These are phyloP conservation scores for Trematosphaeria pertusa DNA, from an alignment of 2,329 filamentous ascomycete species.

Conservation along the genomic window DNA sequence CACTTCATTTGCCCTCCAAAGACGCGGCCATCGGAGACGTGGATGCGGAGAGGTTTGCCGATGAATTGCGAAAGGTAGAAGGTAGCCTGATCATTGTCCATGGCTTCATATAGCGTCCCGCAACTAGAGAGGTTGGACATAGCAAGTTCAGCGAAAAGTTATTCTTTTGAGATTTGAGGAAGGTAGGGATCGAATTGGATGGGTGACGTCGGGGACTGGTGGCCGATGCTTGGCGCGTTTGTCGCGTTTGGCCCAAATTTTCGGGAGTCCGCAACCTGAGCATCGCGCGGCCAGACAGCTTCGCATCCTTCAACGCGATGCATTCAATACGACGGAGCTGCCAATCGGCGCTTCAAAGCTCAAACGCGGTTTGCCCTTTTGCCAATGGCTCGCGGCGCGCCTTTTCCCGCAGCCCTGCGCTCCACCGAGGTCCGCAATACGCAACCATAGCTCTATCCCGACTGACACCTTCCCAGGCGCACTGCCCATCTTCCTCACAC, in stretches of 20 bases:
- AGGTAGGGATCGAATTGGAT: slow-evolving; percentile 22
- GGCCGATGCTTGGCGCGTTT: slow-evolving; percentile 34
- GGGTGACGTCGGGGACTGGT: slow-evolving; percentile 14
- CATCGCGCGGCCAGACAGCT: background rate
- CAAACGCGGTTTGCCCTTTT: slow-evolving; percentile 15
- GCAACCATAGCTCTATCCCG: background rate
- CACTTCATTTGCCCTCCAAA: slow-evolving; percentile 94
- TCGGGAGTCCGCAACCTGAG: slow-evolving; percentile 12
- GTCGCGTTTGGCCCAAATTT: slow-evolving; percentile 30
- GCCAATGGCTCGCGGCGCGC: slow-evolving; percentile 35
- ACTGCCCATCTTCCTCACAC: slow-evolving; percentile 51
- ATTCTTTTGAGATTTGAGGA: slow-evolving; percentile 17
- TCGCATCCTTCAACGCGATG: slow-evolving; percentile 31
- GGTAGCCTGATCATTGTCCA: slow-evolving; percentile 62
- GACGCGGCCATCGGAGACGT: slow-evolving; percentile 82
- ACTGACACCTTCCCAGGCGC: slow-evolving; percentile 31
- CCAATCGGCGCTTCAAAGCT: slow-evolving; percentile 28
- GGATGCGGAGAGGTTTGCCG: slow-evolving; percentile 79
- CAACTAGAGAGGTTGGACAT: too few relatives aligned
- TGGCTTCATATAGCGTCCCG: slow-evolving; percentile 39
- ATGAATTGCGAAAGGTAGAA: slow-evolving; percentile 70
- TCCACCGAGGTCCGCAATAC: slow-evolving; percentile 29
- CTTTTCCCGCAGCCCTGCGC: slow-evolving; percentile 35
- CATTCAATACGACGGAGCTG: slow-evolving; percentile 38
- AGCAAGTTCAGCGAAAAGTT: too few relatives aligned